Evolutionary conservation across 116 monocot species (phyloP), one percentile per base, ranked within the genome.

Genomic region (Dioscorea cayenensis): DNA sequence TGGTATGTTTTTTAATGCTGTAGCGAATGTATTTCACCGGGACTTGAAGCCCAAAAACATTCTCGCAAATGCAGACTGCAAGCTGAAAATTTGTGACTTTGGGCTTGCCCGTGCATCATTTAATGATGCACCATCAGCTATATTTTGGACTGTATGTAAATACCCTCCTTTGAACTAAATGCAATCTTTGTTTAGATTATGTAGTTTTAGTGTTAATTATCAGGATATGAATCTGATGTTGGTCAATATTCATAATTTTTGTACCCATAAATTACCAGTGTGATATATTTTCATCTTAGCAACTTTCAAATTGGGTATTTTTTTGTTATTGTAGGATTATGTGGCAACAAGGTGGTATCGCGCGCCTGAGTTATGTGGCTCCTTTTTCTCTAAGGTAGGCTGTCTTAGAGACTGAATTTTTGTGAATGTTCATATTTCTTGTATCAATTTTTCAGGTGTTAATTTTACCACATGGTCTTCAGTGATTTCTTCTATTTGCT

Each of bases 341-440:
- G 89, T 83, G 62, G 85, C 85, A 68, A 89, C 85, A 69, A 85
- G 89, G 36, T 89, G 85, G 89, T 89, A 89, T 61, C 82, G 89
- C 43, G 89, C 89, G 75, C 89, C 89, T 62, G 89, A 89, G 67
- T 69, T 89, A 59, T 89, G 89, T 78, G 89, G 89, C 20, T 89
- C 85, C 19, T 89, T 89, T 73, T 89, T 82, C 73, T 82, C 89
- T 3, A 85, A 89, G 72, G 89, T 83, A 68, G 83, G 73, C 10
- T 52, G 11, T 16, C 16, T 66, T 49, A 22, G 21, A 28, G 5
- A 51, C 14, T 17, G 14, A 51, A 51, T 11, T 14, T 51, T 51
- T 4, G 4, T 32, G 32, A 32, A 32, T 32, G 32, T 32, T 32
- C 32, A 4, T 4, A 32, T 32, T 32, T 32, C 32, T 32, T 32